Evolutionary conservation across 140 eudicot species (phyloP).

Genomic region (Artemisia princeps): DNA sequence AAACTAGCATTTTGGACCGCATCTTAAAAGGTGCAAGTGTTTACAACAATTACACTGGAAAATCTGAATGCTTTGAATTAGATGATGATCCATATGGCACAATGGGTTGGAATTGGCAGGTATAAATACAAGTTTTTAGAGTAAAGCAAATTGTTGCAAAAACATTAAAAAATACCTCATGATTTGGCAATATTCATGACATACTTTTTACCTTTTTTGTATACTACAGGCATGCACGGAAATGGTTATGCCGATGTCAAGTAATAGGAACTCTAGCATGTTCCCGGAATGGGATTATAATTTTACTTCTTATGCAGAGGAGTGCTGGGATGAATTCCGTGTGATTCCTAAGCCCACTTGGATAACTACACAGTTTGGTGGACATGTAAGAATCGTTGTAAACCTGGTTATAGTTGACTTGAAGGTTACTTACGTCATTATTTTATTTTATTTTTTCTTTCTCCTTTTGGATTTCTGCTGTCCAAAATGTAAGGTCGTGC

Average conservation of each 20-base stretch:
- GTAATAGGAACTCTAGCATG: constrained; percentile 59
- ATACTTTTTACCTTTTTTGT: neutral
- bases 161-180: neutral
- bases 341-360: constrained; percentile 79
- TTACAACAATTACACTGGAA: constrained; percentile 73
- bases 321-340: constrained; percentile 48
- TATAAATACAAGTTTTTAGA: constrained; percentile 5
- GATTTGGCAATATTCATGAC: neutral
- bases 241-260: constrained; percentile 89
- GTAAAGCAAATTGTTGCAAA: neutral
- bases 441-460: neutral
- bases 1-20: constrained; percentile 51
- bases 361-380: constrained; percentile 89
- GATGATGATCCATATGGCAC: constrained; percentile 88
- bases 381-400: constrained; percentile 49
- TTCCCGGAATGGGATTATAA: constrained; percentile 55
- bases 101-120: constrained; percentile 98
- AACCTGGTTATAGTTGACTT: neutral
- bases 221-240: constrained; percentile 79
- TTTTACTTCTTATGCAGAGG: constrained; percentile 39
- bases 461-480: neutral
- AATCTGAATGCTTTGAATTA: constrained; percentile 64
- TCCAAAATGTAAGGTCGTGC: neutral
- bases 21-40: constrained; percentile 67
- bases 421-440: neutral